These are phyloP conservation scores for Aspergillus pseudotamarii DNA, from an alignment of 2,329 filamentous ascomycete species.

Conservation along the genomic window DNA sequence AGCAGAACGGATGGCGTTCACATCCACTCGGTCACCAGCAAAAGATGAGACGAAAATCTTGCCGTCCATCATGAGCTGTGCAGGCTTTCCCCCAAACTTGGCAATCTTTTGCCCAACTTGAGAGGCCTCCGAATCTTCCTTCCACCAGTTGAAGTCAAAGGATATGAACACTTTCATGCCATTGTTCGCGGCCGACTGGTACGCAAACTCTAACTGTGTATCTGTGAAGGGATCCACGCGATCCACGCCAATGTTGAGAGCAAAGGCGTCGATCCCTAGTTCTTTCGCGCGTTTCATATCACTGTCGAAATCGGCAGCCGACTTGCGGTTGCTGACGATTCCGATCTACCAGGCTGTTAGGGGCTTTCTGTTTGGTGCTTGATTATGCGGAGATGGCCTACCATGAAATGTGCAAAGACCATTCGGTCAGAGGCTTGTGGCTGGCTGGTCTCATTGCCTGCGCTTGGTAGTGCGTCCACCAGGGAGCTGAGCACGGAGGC, in stretches of 20 bases:
- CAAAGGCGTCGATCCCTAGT: constrained; percentile 53
- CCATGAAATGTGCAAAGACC: constrained; percentile 18
- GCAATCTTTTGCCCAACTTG: constrained; percentile 51
- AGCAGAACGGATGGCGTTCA: constrained; percentile 43
- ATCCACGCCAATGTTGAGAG: constrained; percentile 55
- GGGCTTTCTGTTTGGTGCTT: not conserved
- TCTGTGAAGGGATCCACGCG: constrained; percentile 46
- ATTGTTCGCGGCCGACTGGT: constrained; percentile 50
- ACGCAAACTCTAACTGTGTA: constrained; percentile 52
- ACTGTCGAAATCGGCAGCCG: constrained; percentile 49
- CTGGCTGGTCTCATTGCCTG: not conserved
- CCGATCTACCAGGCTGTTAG: constrained; percentile 41
- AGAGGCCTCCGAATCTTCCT: constrained; percentile 34
- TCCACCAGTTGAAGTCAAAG: constrained; percentile 59
- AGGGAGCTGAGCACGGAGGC: constrained; percentile 5
- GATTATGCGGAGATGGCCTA: not conserved
- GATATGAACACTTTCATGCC: constrained; percentile 60
- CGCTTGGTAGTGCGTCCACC: constrained; percentile 4
- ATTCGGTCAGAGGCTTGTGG: not conserved
- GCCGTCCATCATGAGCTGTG: constrained; percentile 54
- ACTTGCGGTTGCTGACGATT: constrained; percentile 48
- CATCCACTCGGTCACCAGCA: constrained; percentile 51
- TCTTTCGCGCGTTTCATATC: constrained; percentile 52
- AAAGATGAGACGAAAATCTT: constrained; percentile 60
- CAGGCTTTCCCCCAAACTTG: constrained; percentile 47